Percentiles rank a stretch among this genome's conserved stretches.
Evolutionary conservation across 768 basidiomycete genomes (phyloP).

Genomic region (Tephrocybe sp.): DNA sequence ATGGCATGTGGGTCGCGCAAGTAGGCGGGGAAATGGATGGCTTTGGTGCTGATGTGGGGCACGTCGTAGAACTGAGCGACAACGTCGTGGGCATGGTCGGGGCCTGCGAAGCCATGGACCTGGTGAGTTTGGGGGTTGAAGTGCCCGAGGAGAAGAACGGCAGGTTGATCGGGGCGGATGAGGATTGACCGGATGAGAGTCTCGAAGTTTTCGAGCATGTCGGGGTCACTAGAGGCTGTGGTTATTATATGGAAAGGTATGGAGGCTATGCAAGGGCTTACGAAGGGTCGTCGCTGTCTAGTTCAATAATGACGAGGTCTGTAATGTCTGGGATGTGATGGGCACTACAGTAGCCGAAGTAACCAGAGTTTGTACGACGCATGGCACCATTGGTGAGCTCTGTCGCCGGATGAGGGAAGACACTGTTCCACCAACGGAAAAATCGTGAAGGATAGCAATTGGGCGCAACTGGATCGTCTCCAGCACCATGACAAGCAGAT

Average conservation of each 20-base stretch:
- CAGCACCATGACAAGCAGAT: slow-evolving; percentile 91
- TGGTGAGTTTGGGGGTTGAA: slow-evolving; percentile 86
- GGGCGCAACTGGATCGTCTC: slow-evolving; percentile 83
- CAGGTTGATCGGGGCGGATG: slow-evolving; percentile 86
- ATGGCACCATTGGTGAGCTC: slow-evolving; percentile 98
- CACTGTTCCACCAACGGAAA: slow-evolving; percentile 95
- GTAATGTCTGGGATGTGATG: slow-evolving; percentile 94
- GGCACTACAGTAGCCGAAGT: slow-evolving; percentile 91
- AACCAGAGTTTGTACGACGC: slow-evolving; percentile 87
- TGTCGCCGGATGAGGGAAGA: slow-evolving; percentile 98
- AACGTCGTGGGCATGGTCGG: slow-evolving; percentile 85
- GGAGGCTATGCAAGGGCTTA: slow-evolving; percentile 42
- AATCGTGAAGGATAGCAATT: slow-evolving; percentile 92
- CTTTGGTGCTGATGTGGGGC: slow-evolving; percentile 87
- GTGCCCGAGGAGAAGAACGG: slow-evolving; percentile 93
- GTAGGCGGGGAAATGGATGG: slow-evolving; percentile 80
- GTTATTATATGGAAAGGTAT: neutral
- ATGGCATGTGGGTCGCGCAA: slow-evolving; percentile 68
- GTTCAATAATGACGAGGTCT: slow-evolving; percentile 93
- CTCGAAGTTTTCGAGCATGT: slow-evolving; percentile 84
- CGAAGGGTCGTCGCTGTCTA: slow-evolving; percentile 89
- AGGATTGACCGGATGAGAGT: slow-evolving; percentile 91
- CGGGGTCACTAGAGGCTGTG: slow-evolving; percentile 50
- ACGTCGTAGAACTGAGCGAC: slow-evolving; percentile 98
- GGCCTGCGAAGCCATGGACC: slow-evolving; percentile 80